These are phyloP conservation scores for grape (Vitis vinifera) DNA, from an alignment of 164 flowering plant genomes.

Conservation along the genomic window ASM3070453v1 NC_081805.1:11336001-11336500, in stretches of 20 bases:
- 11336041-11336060: no score
- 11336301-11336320: constrained; percentile 63
- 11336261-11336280: background rate
- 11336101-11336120: no score
- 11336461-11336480: constrained; percentile 72
- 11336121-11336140: no score
- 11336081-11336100: no score
- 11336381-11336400: constrained; percentile 56
- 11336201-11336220: background rate
- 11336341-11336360: constrained; percentile 40
- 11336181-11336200: background rate
- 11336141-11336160: no score
- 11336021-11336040: no score
- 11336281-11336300: constrained; percentile 58
- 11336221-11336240: background rate
- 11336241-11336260: background rate
- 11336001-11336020: no score
- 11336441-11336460: constrained; percentile 44
- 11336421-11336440: constrained; percentile 71
- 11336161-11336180: no score
- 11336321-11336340: constrained; percentile 37
- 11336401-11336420: constrained; percentile 68
- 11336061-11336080: no score
- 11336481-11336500: constrained; percentile 89
- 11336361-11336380: constrained; percentile 67